Conservation (phyloP, 306 rosid genomes). For the Begonia fuchsioides region DNA sequence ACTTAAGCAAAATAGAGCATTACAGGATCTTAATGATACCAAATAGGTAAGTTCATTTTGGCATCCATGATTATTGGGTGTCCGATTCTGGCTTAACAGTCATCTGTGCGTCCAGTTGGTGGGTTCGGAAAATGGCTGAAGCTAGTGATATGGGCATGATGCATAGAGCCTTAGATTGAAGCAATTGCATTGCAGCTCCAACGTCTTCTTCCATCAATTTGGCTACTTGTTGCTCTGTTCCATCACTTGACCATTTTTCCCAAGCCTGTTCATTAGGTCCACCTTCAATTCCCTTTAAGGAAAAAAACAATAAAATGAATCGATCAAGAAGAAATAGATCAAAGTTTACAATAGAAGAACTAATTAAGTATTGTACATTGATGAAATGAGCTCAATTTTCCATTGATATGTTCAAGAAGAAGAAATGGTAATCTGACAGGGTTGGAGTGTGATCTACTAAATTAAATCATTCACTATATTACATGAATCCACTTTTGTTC, state of each 20-base stretch:
- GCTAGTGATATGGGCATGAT: too few species aligned
- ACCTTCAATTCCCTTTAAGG: conserved; percentile 42
- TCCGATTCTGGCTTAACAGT: too few species aligned
- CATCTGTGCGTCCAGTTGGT: conserved; percentile 44
- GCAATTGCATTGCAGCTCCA: conserved; percentile 97
- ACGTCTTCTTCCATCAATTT: conserved; percentile 99
- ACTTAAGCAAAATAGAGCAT: neutral
- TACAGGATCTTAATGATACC: too few species aligned
- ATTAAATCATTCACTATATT: too few species aligned
- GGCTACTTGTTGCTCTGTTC: conserved; percentile 92
- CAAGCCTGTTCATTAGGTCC: conserved; percentile 53
- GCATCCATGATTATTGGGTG: conserved; percentile 32
- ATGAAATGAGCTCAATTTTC: too few species aligned
- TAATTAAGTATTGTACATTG: neutral
- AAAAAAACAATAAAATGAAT: neutral
- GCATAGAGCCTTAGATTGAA: conserved; percentile 94
- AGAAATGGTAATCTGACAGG: too few species aligned
- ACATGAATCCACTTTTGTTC: too few species aligned
- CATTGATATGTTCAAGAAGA: too few species aligned
- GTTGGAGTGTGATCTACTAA: too few species aligned
- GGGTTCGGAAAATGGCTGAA: conserved; percentile 69
- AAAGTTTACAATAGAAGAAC: neutral
- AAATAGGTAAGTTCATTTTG: too few species aligned
- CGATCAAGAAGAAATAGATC: neutral
- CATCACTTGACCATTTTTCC: conserved; percentile 94